Conservation (phyloP, 345 rosid genomes). For the Turnera subulata region DNA sequence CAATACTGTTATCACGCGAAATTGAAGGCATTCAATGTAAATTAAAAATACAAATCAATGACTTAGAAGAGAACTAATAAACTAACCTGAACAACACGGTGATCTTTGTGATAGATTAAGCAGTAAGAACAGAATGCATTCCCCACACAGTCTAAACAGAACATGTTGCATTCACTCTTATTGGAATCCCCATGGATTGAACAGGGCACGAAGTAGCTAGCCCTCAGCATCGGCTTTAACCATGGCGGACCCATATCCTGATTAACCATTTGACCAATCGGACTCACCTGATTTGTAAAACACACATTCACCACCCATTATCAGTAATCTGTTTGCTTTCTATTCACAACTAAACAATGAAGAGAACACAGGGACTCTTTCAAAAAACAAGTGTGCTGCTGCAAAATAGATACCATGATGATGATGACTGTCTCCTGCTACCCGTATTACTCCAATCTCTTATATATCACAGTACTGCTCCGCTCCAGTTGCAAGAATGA, state of each 20-base stretch:
- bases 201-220: slow-evolving; percentile 70
- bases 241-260: slow-evolving; percentile 50
- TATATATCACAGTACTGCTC: not conserved
- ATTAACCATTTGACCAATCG: slow-evolving; percentile 12
- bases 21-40: not conserved
- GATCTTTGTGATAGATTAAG: slow-evolving; percentile 53
- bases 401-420: no score
- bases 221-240: slow-evolving; percentile 68
- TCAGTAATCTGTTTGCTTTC: no score
- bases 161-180: slow-evolving; percentile 85
- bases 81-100: slow-evolving; percentile 71
- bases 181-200: slow-evolving; percentile 52
- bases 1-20: not conserved
- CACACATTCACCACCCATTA: not conserved
- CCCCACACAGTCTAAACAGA: slow-evolving; percentile 71
- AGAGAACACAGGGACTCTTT: no score
- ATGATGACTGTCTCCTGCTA: no score
- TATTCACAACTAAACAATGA: no score
- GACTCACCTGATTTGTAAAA: slow-evolving; percentile 7
- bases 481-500: not conserved
- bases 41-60: no score
- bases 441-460: no score
- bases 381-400: no score
- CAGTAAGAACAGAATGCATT: slow-evolving; percentile 75
- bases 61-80: not conserved